Conservation (phyloP, 768 basidiomycete species). For the Macrolepiota albuminosa region DNA sequence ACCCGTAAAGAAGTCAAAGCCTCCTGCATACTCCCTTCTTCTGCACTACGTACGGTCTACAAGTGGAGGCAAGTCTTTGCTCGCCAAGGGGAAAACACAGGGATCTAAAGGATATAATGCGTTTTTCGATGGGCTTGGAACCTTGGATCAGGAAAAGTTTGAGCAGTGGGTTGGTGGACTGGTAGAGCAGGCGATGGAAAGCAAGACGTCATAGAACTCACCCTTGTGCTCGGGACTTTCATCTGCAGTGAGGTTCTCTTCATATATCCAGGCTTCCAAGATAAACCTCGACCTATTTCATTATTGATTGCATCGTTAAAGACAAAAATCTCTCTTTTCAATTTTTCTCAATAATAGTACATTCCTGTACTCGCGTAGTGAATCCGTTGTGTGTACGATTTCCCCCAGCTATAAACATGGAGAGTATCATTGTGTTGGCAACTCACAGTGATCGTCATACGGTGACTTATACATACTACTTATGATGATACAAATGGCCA, state of each 20-base stretch:
- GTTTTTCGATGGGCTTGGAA: conserved; percentile 81
- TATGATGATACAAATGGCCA: not conserved
- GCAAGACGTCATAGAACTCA: conserved; percentile 37
- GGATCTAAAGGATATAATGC: conserved; percentile 55
- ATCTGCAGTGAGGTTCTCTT: not conserved
- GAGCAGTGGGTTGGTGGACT: conserved; percentile 75
- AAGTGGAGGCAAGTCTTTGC: conserved; percentile 80
- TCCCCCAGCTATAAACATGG: not conserved
- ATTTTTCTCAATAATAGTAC: not conserved
- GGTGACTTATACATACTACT: not conserved
- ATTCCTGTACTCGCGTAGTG: not conserved
- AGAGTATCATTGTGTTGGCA: not conserved
- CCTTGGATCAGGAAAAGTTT: conserved; percentile 70
- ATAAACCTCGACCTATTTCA: not conserved
- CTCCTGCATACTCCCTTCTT: conserved; percentile 65
- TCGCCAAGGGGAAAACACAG: conserved; percentile 62
- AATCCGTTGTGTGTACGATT: not conserved
- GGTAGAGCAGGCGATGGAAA: conserved; percentile 71
- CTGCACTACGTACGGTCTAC: conserved; percentile 75
- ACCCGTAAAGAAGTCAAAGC: conserved; percentile 45
- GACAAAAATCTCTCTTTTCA: not conserved
- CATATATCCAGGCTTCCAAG: conserved; percentile 1
- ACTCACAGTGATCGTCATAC: too few relatives aligned
- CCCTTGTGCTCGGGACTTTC: not conserved
- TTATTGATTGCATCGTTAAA: not conserved